These are phyloP conservation scores for Seiridium cupressi DNA, from an alignment of 2,329 filamentous ascomycete genomes.

Conservation along the genomic window DNA sequence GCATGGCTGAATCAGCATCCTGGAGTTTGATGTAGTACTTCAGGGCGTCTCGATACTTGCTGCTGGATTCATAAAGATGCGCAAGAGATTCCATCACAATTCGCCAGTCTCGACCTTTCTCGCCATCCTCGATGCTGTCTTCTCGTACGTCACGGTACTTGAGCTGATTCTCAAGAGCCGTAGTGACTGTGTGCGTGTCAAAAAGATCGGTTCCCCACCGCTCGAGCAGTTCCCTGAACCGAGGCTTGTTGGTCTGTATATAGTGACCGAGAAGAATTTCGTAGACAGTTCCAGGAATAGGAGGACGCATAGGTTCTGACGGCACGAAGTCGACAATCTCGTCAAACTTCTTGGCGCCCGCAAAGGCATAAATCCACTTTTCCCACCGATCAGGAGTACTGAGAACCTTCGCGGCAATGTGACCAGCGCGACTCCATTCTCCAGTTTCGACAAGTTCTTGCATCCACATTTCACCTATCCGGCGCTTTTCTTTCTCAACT, in stretches of 20 bases:
- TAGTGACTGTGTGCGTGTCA: slow-evolving; percentile 72
- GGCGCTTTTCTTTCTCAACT: slow-evolving; percentile 81
- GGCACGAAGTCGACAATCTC: slow-evolving; percentile 87
- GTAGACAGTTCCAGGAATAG: slow-evolving; percentile 79
- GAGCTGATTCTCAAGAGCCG: slow-evolving; percentile 78
- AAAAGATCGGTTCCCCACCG: slow-evolving; percentile 84
- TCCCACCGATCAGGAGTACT: slow-evolving; percentile 83
- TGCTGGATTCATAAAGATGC: slow-evolving; percentile 78
- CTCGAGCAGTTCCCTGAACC: slow-evolving; percentile 77
- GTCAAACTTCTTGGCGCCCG: slow-evolving; percentile 80
- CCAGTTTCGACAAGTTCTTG: slow-evolving; percentile 74
- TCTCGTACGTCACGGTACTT: slow-evolving; percentile 72
- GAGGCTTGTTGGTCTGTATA: slow-evolving; percentile 71
- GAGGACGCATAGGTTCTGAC: slow-evolving; percentile 70
- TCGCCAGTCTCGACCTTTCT: slow-evolving; percentile 77
- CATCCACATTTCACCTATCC: slow-evolving; percentile 92
- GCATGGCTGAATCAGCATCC: slow-evolving; percentile 86
- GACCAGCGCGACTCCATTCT: slow-evolving; percentile 76
- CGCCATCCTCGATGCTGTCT: slow-evolving; percentile 72
- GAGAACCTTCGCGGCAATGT: slow-evolving; percentile 80
- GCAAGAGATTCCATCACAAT: slow-evolving; percentile 86
- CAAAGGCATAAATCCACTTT: slow-evolving; percentile 93
- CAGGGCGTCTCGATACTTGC: slow-evolving; percentile 79
- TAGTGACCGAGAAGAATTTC: slow-evolving; percentile 90
- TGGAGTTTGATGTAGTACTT: slow-evolving; percentile 87